Percentiles rank a stretch among this genome's conserved stretches.
These are phyloP conservation scores for Dipteronia sinensis DNA, from an alignment of 345 rosid species.

Conservation along the genomic window DNA sequence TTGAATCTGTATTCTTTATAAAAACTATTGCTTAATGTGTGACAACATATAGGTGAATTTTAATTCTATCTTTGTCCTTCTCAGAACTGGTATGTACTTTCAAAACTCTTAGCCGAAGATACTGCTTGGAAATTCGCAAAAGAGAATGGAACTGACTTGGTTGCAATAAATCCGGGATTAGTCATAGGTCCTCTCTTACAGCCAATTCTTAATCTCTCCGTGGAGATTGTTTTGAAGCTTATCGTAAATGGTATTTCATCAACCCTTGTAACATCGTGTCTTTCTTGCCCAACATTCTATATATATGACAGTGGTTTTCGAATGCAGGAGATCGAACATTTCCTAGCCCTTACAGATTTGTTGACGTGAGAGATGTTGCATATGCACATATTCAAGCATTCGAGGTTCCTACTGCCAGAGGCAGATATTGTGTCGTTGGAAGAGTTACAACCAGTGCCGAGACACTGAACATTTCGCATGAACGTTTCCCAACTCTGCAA, in stretches of 20 bases:
- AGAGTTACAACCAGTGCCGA: constrained; percentile 13
- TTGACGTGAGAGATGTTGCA: constrained; percentile 60
- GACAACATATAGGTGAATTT: not conserved
- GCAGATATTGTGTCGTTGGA: constrained; percentile 43
- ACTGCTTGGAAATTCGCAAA: constrained; percentile 46
- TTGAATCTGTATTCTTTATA: not conserved
- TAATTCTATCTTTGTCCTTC: not conserved
- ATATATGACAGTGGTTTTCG: not conserved
- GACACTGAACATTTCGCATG: constrained; percentile 16
- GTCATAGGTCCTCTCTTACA: constrained; percentile 48
- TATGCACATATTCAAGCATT: constrained; percentile 56
- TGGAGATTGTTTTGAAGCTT: constrained; percentile 22
- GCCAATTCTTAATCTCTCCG: constrained; percentile 38
- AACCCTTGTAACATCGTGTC: too few relatives aligned
- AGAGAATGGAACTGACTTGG: constrained; percentile 47
- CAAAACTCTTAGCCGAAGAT: constrained; percentile 50
- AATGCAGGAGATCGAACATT: constrained; percentile 23
- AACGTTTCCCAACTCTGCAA: not conserved
- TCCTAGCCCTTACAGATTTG: constrained; percentile 32
- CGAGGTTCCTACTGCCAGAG: constrained; percentile 45
- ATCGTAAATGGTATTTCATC: constrained; percentile 31
- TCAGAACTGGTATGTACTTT: constrained; percentile 43
- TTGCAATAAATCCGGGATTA: constrained; percentile 45
- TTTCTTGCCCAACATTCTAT: not conserved
- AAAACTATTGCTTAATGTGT: not conserved